Evolutionary conservation across 139 green algal species (phyloP), one percentile per base, ranked within the genome.

Genomic region (Tetradesmus obliquus): DNA sequence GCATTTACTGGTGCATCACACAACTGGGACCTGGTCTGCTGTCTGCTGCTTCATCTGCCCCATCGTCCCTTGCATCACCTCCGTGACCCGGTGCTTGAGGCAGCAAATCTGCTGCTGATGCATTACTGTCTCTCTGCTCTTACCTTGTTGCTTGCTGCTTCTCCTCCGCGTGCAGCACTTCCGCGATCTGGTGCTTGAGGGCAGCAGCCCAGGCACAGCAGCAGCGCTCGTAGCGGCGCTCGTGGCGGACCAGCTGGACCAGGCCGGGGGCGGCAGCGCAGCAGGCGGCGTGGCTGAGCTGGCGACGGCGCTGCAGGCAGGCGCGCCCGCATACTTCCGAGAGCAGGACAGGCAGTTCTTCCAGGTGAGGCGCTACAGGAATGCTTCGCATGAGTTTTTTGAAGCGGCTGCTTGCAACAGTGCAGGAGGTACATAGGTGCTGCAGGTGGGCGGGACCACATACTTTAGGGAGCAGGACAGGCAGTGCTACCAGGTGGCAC

Each of bases 331-430:
- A 10, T 99, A 95, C 95, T 99, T 99, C 93, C 94, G 92, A 66
- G 95, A 97, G 83, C 94, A 97, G 72, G 97, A 98, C 88, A 92
- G 95, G 9, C 93, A 91, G 17, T 98, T 97, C 92, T 98, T 97
- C 94, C 93, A 95, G 81, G 97, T 94, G 83, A 0, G 80, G 3
- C 20, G 32, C 32, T 45, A 45, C 32, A 45, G 32, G 32, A 45
- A 45, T 81, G 72, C 72, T 32, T 13, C 6, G 19, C 72, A 10
- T 72, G 60, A 72, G 60, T 72, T 72, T 10, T 72, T 13, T 72
- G 10, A 72, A 10, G 60, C 60, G 60, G 60, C 13, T 72, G 60
- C 60, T 20, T 72, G 60, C 60, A 72, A 45, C 32, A 45, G 32
- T 45, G 32, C 32, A 45, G 32, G 32, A 45, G 32, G 32, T 45